phyloP scores from a whole-genome alignment of 345 rosid genomes.

The Populus alba region DNA sequence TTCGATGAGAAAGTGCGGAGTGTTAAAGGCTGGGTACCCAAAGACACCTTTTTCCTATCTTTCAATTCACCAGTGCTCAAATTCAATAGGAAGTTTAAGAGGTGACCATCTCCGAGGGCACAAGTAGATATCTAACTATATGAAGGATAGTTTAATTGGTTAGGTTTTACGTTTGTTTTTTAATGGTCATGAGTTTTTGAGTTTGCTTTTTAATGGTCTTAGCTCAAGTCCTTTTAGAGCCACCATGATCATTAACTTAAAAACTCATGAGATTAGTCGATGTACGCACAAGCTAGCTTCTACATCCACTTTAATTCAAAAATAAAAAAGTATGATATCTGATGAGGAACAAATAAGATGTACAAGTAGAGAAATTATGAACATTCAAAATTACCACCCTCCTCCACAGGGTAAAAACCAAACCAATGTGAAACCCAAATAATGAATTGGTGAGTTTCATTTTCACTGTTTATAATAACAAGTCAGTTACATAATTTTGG shows the following conservation, averaged over 20 bases:
- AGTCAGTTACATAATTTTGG: neutral
- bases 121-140: conserved; percentile 71
- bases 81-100: conserved; percentile 75
- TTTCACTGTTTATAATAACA: neutral
- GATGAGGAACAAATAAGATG: conserved; percentile 3
- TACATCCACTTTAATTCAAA: accelerated
- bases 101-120: conserved; percentile 98
- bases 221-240: accelerated
- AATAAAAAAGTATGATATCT: too few species aligned
- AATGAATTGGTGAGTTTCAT: neutral
- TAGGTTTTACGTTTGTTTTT: accelerated
- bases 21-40: conserved; percentile 73
- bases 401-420: neutral
- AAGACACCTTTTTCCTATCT: conserved; percentile 82
- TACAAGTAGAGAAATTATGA: neutral
- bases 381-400: neutral
- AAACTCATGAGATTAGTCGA: accelerated
- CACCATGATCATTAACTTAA: accelerated
- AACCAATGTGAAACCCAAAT: neutral
- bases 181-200: too few species aligned
- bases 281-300: accelerated
- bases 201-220: too few species aligned
- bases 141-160: accelerated
- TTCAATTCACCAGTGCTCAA: conserved; percentile 65
- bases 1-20: conserved; percentile 96